Conservation (phyloP, 2,329 filamentous ascomycete genomes). For the Fusarium sp. region DNA sequence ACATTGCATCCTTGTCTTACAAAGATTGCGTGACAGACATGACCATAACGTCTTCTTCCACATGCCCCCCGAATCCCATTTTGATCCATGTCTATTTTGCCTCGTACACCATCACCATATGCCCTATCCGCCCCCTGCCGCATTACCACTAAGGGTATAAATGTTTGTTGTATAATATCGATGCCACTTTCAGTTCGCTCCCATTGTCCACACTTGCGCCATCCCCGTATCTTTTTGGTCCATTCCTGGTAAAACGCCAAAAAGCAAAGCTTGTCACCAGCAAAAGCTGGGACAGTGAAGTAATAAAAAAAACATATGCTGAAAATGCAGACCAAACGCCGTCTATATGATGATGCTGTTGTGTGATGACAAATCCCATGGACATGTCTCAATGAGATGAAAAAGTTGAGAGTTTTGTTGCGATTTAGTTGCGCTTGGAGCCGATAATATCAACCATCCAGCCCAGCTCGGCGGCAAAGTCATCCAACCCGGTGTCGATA, state of each 20-base stretch:
- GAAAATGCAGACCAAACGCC: constrained; percentile 33
- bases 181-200: background rate
- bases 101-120: background rate
- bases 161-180: constrained; percentile 3
- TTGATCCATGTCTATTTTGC: constrained; percentile 17
- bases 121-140: background rate
- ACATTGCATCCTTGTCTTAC: background rate
- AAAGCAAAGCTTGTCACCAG: constrained; percentile 26
- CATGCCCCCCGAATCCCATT: constrained; percentile 4
- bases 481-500: constrained; percentile 51
- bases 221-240: constrained; percentile 20
- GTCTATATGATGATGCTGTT: constrained; percentile 25
- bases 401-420: background rate
- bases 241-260: constrained; percentile 31
- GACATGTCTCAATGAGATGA: constrained; percentile 17
- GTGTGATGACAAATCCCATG: constrained; percentile 4
- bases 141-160: constrained; percentile 27
- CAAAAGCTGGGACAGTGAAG: constrained; percentile 11
- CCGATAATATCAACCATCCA: constrained; percentile 61
- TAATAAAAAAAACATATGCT: constrained; percentile 2
- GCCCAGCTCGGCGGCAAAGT: constrained; percentile 56
- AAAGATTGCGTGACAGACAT: constrained; percentile 27
- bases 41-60: constrained; percentile 19
- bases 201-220: constrained; percentile 18
- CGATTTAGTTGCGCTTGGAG: constrained; percentile 41